Evolutionary conservation across 2,329 filamentous ascomycete species (phyloP), one percentile per base, ranked within the genome.

Genomic region (Aspergillus neoniger): DNA sequence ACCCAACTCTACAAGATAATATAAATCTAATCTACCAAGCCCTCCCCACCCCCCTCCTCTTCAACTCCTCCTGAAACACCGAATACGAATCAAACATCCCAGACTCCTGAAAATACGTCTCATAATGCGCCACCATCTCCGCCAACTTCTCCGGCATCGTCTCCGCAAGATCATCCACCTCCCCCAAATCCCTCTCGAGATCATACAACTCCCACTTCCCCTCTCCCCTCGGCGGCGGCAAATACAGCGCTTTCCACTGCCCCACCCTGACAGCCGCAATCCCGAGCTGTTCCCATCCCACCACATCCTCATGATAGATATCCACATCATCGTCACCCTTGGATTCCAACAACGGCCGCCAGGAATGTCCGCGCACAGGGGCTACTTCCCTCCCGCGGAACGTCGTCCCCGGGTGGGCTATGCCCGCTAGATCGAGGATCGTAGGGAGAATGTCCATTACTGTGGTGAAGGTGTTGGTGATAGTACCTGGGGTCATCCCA

Each of bases 151-250:
- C 44, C 14, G 23, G 23, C 6, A 9, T 30, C 6, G 7, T 28
- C 15, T 49, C 44, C 8, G 44, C 23, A 17, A 49, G 44, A 17
- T 49, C 25, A 17, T 30, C 7, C 15, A 39, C 36, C 7, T 39
- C 17, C 17, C 17, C 50, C n/a, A 53, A 23, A 53, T 53, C 50
- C 19, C 17, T 53, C 14, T 10, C 19, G 2, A 53, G 50, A 23
- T 53, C 28, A 14, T 52, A 53, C 9, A 39, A 30, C 32, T 53
- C 50, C 50, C 50, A 53, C 32, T 56, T 56, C 10, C 54, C 23
- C 19, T 60, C 57, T 14, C 48, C 60, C 23, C 23, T 19, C 2
- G 49, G 49, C 14, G 60, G 57, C 9, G 57, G 57, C 10, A 53
- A 28, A 21, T 17, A 50, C 17, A 56, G 49, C 32, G 57, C 49